Evolutionary conservation across 257 asterid species (phyloP), one percentile per base, ranked within the genome.

Genomic region (Ligustrum vulgare): DNA sequence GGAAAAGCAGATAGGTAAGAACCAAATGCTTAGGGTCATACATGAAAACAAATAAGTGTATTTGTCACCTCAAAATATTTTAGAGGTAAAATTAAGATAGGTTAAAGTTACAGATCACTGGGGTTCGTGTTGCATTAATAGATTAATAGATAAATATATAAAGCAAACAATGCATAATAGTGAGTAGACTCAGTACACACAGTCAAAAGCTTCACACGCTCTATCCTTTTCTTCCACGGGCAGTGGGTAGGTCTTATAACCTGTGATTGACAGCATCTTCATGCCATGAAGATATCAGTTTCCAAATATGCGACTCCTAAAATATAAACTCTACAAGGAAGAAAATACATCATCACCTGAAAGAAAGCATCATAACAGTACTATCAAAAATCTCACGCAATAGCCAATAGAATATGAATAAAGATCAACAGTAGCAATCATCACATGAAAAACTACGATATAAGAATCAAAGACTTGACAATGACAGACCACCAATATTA

Each of bases 1-100:
- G 6, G 47, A 62, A 75, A 76, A 62, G 67, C 47, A 41, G 69
- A 78, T 23, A 49, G 31, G 74, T 77, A 81, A 83, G 80, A 71
- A 81, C 74, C 72, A 69, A 71, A 74, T 31, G 64, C 73, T 75
- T 72, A 56, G 33, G 35, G 43, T 60, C 75, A 72, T n/a, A 64
- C 47, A 47, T 56, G 37, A 31, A 31, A 56, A 75, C 65, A 68
- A 43, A 81, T 5, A 28, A 28, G 1, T 23, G 62, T 32, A 8
- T 10, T 0, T 56, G 23, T 15, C 34, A 28, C 39, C 67, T 72
- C 41, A 72, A 31, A 67, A 69, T 63, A 74, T 69, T 12, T 20
- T 74, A 8, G 39, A 73, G 25, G 43, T 16, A 77, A 62, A 82
- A 41, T 31, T n/a, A 56, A 43, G 34, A 49, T 37, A 37, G 11